A percentile compares a stretch with the other conserved stretches of the same genome.
Conservation (phyloP, 164 flowering plant species). For the Magnolia officinalis region DNA sequence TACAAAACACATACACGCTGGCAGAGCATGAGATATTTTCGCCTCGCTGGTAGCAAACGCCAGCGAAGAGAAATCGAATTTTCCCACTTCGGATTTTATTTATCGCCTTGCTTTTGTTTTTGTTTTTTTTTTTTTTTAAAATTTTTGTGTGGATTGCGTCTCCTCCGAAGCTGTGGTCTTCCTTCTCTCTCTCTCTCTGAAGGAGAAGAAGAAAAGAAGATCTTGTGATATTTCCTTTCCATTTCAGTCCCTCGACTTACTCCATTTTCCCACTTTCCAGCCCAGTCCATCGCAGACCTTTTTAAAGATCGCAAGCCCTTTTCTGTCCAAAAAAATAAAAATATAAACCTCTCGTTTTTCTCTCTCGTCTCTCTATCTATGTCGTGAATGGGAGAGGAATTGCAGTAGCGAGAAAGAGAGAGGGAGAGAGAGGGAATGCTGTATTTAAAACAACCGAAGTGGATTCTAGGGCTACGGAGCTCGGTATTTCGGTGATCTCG, state of each 20-base stretch:
- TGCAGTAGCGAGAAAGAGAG: conserved; percentile 9
- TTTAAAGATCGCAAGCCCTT: background rate
- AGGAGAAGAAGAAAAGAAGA: background rate
- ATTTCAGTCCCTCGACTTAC: background rate
- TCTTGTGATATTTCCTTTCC: background rate
- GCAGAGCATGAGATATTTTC: too few species aligned
- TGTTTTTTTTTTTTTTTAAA: too few species aligned
- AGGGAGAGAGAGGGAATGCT: conserved; percentile 26
- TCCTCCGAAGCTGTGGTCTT: conserved; percentile 14
- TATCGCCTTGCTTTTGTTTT: too few species aligned
- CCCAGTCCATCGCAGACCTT: background rate
- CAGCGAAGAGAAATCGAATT: conserved; percentile 3
- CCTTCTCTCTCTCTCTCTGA: conserved; percentile 8
- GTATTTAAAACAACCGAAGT: conserved; percentile 55
- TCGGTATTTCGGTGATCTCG: conserved; percentile 11
- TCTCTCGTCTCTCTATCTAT: background rate
- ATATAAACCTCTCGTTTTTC: background rate
- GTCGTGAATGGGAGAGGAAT: background rate
- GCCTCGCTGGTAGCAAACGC: background rate
- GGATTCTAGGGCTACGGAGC: conserved; percentile 15
- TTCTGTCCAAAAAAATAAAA: background rate
- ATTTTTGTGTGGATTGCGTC: conserved; percentile 10
- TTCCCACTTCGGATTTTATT: background rate
- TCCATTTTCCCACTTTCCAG: background rate
- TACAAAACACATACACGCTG: too few species aligned